Percentiles rank a stretch among this genome's conserved stretches.
phyloP scores from a whole-genome alignment of 2,329 filamentous ascomycete species.

The Apiospora phragmitis region DNA sequence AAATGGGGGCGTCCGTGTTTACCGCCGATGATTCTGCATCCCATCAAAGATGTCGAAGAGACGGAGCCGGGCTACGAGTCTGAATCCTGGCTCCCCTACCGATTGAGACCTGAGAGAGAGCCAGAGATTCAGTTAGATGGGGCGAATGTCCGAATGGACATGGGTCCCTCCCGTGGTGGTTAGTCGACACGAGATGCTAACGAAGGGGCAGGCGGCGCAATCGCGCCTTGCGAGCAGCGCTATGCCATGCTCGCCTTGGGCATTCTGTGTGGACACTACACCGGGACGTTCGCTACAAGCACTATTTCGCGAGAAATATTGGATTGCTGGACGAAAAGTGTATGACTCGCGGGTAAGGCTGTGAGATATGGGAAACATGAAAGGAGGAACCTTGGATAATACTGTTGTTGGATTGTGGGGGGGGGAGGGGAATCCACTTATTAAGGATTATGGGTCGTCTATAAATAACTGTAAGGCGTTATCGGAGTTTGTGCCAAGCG shows the following conservation, averaged over 20 bases:
- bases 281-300: neutral
- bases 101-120: neutral
- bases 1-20: slow-evolving; percentile 57
- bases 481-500: neutral
- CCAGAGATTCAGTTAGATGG: neutral
- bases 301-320: neutral
- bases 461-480: slow-evolving; percentile 5
- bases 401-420: neutral
- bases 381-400: neutral
- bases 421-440: neutral
- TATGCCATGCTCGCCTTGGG: neutral
- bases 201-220: neutral
- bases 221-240: neutral
- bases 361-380: neutral
- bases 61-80: slow-evolving; percentile 46
- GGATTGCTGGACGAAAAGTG: neutral
- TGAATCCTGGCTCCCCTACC: slow-evolving; percentile 34
- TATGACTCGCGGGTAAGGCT: neutral
- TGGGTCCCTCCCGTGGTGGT: neutral
- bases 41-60: slow-evolving; percentile 57
- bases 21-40: slow-evolving; percentile 59
- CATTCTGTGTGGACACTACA: neutral
- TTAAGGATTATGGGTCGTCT: neutral
- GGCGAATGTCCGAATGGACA: neutral
- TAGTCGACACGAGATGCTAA: neutral